A percentile compares a stretch with the other conserved stretches of the same genome.
phyloP scores from a whole-genome alignment of 2,329 filamentous ascomycete genomes.

The Hymenoscyphus scutula region DNA sequence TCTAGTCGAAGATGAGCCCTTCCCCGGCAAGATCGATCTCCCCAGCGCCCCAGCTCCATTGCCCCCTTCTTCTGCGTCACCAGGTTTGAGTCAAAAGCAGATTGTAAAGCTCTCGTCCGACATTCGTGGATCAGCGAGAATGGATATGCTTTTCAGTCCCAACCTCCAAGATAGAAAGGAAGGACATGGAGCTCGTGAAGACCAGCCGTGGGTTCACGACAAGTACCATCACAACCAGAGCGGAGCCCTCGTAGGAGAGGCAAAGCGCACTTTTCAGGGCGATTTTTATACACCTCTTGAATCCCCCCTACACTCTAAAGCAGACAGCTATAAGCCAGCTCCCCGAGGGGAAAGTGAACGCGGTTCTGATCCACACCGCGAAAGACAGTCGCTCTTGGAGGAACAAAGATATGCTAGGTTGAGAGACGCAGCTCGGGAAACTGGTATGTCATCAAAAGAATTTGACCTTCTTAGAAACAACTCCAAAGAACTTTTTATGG shows the following conservation, averaged over 20 bases:
- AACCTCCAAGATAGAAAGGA: not conserved
- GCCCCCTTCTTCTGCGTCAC: not conserved
- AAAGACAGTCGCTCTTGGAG: not conserved
- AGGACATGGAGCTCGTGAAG: not conserved
- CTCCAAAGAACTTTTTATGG: too few relatives aligned
- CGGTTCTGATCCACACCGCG: not conserved
- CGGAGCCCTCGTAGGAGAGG: too few relatives aligned
- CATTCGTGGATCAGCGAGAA: slow-evolving; percentile 4
- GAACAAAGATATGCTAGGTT: not conserved
- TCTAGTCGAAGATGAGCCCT: not conserved
- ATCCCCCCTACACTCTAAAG: too few relatives aligned
- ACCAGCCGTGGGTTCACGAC: slow-evolving; percentile 7
- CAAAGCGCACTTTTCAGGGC: too few relatives aligned
- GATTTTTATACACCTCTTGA: too few relatives aligned
- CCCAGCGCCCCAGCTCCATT: not conserved
- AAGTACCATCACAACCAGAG: not conserved
- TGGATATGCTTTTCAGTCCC: slow-evolving; percentile 9
- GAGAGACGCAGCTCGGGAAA: not conserved
- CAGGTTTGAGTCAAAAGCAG: not conserved
- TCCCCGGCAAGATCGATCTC: not conserved
- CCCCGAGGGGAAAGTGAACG: not conserved
- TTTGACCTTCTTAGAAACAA: too few relatives aligned
- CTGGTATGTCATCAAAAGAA: not conserved
- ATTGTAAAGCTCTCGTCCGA: not conserved
- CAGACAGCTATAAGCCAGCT: not conserved